These are phyloP conservation scores for Metschnikowia santaceciliae DNA, from an alignment of 805 yeast species.

Conservation along the genomic window DNA sequence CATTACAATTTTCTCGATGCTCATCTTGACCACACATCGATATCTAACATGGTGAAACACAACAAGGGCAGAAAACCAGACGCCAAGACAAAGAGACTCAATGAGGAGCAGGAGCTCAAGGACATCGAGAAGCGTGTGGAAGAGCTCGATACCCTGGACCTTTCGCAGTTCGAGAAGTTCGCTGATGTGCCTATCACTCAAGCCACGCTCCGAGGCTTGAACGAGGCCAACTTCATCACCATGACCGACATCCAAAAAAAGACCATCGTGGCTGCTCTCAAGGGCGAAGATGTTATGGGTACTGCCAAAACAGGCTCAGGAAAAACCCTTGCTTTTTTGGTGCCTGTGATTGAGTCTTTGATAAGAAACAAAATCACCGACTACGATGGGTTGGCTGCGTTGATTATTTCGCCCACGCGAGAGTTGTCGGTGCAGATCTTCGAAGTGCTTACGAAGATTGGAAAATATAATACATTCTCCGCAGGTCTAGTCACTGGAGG, in stretches of 20 bases:
- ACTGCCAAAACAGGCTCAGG: constrained; percentile 93
- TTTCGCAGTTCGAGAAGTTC: constrained; percentile 35
- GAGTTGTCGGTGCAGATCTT: constrained; percentile 89
- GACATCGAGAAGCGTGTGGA: constrained; percentile 49
- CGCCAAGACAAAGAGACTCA: constrained; percentile 21
- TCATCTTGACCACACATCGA: constrained; percentile 7
- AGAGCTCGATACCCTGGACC: constrained; percentile 42
- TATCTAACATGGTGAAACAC: constrained; percentile 12
- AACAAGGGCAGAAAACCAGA: constrained; percentile 17
- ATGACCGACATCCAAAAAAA: constrained; percentile 85
- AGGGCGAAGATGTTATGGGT: constrained; percentile 76
- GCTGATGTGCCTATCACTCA: constrained; percentile 73
- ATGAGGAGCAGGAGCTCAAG: constrained; percentile 34
- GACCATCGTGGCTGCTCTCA: constrained; percentile 70
- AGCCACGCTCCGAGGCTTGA: constrained; percentile 65
- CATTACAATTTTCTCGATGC: constrained; percentile 11
- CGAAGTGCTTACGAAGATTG: constrained; percentile 80
- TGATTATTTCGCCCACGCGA: constrained; percentile 87
- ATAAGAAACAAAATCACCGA: constrained; percentile 72
- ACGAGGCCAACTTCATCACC: constrained; percentile 69
- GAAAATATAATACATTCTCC: constrained; percentile 67
- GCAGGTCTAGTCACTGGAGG: constrained; percentile 95
- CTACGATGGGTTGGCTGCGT: constrained; percentile 83
- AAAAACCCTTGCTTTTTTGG: constrained; percentile 79
- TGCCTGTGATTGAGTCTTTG: constrained; percentile 74